Conservation (phyloP, 1,284 basidiomycete genomes). For the Naganishia cerealis region DNA sequence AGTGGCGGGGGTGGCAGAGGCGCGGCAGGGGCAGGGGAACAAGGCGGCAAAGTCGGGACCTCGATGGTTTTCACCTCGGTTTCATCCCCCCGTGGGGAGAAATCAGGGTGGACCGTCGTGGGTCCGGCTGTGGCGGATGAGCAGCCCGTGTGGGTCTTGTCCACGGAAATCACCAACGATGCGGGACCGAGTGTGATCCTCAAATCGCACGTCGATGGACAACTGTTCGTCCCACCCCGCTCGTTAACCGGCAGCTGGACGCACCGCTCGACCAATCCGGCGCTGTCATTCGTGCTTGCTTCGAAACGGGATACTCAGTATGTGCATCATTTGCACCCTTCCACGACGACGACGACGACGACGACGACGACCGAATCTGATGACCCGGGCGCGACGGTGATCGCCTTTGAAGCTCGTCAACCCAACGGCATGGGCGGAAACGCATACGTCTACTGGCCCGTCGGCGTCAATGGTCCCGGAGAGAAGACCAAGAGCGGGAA, state of each 20-base stretch:
- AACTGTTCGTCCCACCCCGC: conserved; percentile 60
- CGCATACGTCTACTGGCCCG: conserved; percentile 74
- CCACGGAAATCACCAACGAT: conserved; percentile 2
- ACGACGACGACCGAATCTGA: conserved; percentile 5
- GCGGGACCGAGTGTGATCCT: conserved; percentile 59
- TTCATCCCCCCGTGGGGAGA: conserved; percentile 65
- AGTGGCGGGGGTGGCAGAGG: conserved; percentile 11
- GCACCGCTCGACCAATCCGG: conserved; percentile 78
- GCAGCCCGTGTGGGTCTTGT: conserved; percentile 19
- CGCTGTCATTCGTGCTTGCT: conserved; percentile 87
- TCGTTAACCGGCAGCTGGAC: conserved; percentile 60
- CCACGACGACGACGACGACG: conserved; percentile 5
- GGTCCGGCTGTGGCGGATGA: background rate
- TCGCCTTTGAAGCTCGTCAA: conserved; percentile 76
- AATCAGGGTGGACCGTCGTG: conserved; percentile 43
- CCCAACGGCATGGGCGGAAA: conserved; percentile 65
- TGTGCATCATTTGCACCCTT: conserved; percentile 30
- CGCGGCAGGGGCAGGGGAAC: background rate
- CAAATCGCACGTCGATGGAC: conserved; percentile 80
- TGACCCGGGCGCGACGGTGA: conserved; percentile 53
- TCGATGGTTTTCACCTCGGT: conserved; percentile 18
- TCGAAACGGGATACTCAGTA: conserved; percentile 76
- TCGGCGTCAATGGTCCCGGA: conserved; percentile 48
- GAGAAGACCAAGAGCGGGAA: conserved; percentile 16
- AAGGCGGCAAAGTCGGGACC: conserved; percentile 14